Percentiles rank a stretch among this genome's conserved stretches.
phyloP scores from a whole-genome alignment of 2,329 filamentous ascomycete species.

The Celoporthe dispersa region DNA sequence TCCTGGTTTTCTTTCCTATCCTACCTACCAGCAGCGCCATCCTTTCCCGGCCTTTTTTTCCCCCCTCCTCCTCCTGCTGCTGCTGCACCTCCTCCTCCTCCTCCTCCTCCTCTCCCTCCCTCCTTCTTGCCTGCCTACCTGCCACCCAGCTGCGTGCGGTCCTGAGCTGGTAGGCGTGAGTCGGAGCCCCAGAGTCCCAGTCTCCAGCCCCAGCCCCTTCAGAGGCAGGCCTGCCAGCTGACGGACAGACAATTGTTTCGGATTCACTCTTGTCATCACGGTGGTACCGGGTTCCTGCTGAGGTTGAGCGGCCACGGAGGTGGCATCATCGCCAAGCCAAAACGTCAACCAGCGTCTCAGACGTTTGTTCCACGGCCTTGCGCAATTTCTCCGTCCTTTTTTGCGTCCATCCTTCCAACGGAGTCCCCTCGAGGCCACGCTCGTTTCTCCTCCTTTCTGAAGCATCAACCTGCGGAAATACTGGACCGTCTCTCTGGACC shows the following conservation, averaged over 20 bases:
- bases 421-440: neutral
- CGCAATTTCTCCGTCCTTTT: constrained; percentile 3
- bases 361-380: neutral
- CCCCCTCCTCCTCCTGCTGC: neutral
- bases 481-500: neutral
- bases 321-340: constrained; percentile 2
- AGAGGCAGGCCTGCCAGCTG: constrained; percentile 2
- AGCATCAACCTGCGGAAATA: neutral
- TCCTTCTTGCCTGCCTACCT: neutral
- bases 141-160: constrained; percentile 3
- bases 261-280: neutral
- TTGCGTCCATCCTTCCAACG: neutral
- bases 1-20: neutral
- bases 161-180: constrained; percentile 10
- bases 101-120: neutral
- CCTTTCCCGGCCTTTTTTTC: neutral
- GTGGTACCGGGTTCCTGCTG: constrained; percentile 2
- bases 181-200: constrained; percentile 3
- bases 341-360: neutral
- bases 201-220: neutral
- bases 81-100: neutral
- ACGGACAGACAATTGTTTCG: constrained; percentile 2
- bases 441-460: constrained; percentile 3
- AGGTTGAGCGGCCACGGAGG: constrained; percentile 1
- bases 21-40: neutral